Evolutionary conservation across 768 basidiomycete genomes (phyloP), one percentile per base, ranked within the genome.

Genomic region (Tulasnella sp.): DNA sequence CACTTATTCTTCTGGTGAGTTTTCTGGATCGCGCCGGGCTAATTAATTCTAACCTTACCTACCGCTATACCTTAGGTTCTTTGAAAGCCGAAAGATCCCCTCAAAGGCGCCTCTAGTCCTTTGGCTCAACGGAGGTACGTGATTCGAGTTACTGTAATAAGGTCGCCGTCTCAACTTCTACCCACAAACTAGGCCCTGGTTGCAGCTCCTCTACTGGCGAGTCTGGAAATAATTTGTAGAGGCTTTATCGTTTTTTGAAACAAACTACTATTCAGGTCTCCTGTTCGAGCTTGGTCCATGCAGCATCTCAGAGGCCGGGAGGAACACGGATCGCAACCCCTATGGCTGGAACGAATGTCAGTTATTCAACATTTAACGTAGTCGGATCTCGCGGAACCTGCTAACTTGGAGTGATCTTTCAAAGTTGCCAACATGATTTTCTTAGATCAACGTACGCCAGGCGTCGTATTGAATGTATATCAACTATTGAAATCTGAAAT

Each of bases 261-360:
- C 68, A 59, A 82, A 80, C 56, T 85, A 82, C 7, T 81, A 83
- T 9, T 86, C 88, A 0, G 93, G 93, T 9, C 78, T 96, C 22
- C 75, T 98, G 15, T 90, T 94, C 65, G 92, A 97, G 68, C 82
- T 94, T 21, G 94, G 94, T 0, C 92, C 94, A 0, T 97, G 94
- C 71, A 72, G 71, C 29, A 76, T 97, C 62, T 72, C 78, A 17
- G 72, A 89, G 44, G 74, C 82, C 1, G 90, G 91, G 31, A 72
- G 73, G 60, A 84, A 83, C 72, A 82, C 82, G 15, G 83, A 80
- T 1, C 66, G 68, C 67, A 97, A 99, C 72, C 78, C 81, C 4
- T 68, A 87, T 75, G 84, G 84, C 64, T 99, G 94, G 94, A 99
- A 84, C 65, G 76, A 74, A 42, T 72, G 57, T 59, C 7, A 59